These are phyloP conservation scores for Abelmoschus esculentus DNA, from an alignment of 345 rosid genomes.

Conservation along the genomic window DNA sequence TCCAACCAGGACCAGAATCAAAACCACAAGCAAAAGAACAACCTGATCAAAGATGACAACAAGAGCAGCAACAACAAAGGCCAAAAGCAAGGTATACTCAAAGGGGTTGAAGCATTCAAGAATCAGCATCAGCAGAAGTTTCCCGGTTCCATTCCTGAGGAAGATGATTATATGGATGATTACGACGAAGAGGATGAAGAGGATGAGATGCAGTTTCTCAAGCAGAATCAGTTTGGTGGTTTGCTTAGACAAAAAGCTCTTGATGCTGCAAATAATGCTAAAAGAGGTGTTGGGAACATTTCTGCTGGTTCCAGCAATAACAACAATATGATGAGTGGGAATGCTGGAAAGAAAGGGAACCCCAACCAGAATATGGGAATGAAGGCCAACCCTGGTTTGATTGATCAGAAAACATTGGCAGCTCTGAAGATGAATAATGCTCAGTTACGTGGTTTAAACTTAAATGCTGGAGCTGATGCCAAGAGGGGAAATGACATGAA, in stretches of 20 bases:
- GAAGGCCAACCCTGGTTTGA: conserved; percentile 24
- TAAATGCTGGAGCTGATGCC: not conserved
- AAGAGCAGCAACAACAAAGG: conserved; percentile 24
- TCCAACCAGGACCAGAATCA: conserved; percentile 33
- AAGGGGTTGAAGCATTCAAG: conserved; percentile 39
- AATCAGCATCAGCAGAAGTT: conserved; percentile 33
- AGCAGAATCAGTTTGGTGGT: conserved; percentile 18
- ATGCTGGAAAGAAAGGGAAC: conserved; percentile 46
- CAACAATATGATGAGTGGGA: conserved; percentile 28
- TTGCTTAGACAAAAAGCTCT: conserved; percentile 34
- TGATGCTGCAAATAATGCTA: conserved; percentile 29
- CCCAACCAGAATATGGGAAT: conserved; percentile 40
- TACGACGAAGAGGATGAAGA: conserved; percentile 30
- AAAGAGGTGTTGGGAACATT: conserved; percentile 30
- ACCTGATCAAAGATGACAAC: conserved; percentile 27
- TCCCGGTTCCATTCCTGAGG: conserved; percentile 26
- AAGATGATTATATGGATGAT: conserved; percentile 34
- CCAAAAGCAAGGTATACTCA: conserved; percentile 42
- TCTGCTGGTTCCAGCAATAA: conserved; percentile 16
- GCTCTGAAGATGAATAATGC: conserved; percentile 50
- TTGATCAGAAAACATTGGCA: conserved; percentile 44
- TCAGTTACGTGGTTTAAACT: conserved; percentile 21
- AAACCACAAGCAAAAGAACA: conserved; percentile 32
- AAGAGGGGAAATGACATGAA: not conserved
- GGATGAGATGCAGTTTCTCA: conserved; percentile 32